Percentiles rank a stretch among this genome's conserved stretches.
Evolutionary conservation across 2,329 filamentous ascomycete genomes (phyloP).

Genomic region (Beauveria australis): DNA sequence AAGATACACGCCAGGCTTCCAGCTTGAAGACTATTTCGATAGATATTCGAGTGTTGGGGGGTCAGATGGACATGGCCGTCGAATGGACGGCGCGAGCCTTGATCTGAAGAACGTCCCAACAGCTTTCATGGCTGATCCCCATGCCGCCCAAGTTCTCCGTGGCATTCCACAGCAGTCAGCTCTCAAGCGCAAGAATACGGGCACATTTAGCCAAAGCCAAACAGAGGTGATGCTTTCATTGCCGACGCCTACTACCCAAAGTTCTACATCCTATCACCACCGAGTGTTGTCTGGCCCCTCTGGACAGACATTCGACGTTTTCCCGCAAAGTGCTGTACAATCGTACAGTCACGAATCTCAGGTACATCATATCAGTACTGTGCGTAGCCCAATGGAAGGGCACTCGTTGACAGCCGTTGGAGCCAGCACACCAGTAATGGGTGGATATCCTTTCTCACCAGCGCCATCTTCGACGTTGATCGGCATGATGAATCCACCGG

Average conservation of each 20-base stretch:
- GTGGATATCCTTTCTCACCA: conserved; percentile 26
- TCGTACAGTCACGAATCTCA: background rate
- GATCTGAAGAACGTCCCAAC: conserved; percentile 59
- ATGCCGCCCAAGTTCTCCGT: conserved; percentile 40
- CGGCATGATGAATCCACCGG: conserved; percentile 25
- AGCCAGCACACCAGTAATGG: conserved; percentile 16
- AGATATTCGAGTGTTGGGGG: conserved; percentile 56
- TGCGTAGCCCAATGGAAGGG: conserved; percentile 7
- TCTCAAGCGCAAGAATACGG: conserved; percentile 43
- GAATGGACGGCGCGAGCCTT: conserved; percentile 67
- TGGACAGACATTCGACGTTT: background rate
- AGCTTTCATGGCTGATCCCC: conserved; percentile 52
- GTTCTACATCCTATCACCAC: conserved; percentile 16
- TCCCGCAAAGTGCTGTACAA: background rate
- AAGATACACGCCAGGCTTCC: conserved; percentile 70
- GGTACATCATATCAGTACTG: background rate
- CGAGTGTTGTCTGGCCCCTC: background rate
- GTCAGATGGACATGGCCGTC: conserved; percentile 49
- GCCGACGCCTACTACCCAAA: conserved; percentile 19
- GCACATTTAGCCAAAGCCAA: conserved; percentile 29
- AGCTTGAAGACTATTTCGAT: conserved; percentile 82
- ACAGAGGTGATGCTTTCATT: conserved; percentile 29
- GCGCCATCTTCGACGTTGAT: conserved; percentile 14
- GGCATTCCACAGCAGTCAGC: conserved; percentile 30
- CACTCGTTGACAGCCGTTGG: background rate